Conservation (phyloP, 2,329 filamentous ascomycete species). For the Stemphylium lycopersici region DNA sequence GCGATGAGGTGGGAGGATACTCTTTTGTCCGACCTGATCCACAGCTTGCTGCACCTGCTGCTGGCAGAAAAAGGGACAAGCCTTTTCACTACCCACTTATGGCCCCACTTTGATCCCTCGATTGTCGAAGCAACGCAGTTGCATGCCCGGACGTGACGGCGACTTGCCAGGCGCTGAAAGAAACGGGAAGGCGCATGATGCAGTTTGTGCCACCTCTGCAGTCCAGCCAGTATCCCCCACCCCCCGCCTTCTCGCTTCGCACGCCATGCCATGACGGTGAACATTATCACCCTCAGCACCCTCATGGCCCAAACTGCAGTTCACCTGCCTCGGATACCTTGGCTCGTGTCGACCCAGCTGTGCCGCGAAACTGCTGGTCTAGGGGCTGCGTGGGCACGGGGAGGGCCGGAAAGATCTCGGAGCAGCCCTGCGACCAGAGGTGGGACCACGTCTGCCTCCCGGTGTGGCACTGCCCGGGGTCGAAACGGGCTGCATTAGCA, state of each 20-base stretch:
- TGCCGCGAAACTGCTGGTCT: constrained; percentile 12
- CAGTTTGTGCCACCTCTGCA: constrained; percentile 6
- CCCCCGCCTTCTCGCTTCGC: constrained; percentile 6
- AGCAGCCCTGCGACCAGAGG: constrained; percentile 12
- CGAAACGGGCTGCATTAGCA: constrained; percentile 16
- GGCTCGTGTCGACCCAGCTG: constrained; percentile 8
- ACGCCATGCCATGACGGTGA: background rate
- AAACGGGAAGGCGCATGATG: constrained; percentile 11
- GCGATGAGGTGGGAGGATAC: constrained; percentile 5
- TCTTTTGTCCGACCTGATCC: constrained; percentile 19
- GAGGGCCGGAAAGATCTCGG: constrained; percentile 12
- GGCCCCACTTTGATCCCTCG: constrained; percentile 7
- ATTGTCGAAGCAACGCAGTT: constrained; percentile 14
- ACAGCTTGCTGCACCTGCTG: constrained; percentile 10
- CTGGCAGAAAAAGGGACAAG: constrained; percentile 12
- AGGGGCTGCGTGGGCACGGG: constrained; percentile 5
- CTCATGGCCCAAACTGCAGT: background rate
- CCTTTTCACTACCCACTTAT: constrained; percentile 10
- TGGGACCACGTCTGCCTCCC: constrained; percentile 12
- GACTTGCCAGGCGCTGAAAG: constrained; percentile 2
- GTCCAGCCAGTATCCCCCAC: background rate
- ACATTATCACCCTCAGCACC: background rate
- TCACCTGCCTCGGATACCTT: background rate
- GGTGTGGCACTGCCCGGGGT: constrained; percentile 13
- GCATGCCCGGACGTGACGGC: background rate